These are phyloP conservation scores for Oenanthe javanica DNA, from an alignment of 140 eudicot genomes.

Conservation along the genomic window DNA sequence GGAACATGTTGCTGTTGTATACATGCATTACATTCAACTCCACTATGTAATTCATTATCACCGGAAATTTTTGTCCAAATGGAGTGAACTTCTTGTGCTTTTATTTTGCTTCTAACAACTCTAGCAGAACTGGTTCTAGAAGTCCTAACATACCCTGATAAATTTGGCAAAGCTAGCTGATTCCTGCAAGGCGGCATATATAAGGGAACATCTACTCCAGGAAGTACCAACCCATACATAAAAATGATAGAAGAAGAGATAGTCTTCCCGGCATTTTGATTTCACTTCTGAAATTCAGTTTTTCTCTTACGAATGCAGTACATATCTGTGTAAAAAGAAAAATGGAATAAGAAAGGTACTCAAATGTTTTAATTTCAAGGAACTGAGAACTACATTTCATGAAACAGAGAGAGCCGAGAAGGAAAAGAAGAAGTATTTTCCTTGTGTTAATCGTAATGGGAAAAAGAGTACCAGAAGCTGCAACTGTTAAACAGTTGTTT, in stretches of 20 bases:
- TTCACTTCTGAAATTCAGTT: background rate
- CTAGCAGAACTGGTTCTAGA: too few relatives aligned
- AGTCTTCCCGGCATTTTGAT: background rate
- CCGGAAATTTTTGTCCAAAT: background rate
- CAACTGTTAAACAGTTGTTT: slow-evolving; percentile 2
- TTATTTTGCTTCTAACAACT: background rate
- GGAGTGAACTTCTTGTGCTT: background rate
- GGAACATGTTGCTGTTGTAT: background rate
- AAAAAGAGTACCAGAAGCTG: background rate
- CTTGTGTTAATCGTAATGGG: background rate
- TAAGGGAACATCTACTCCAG: background rate
- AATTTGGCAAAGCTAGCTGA: too few relatives aligned
- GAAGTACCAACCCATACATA: background rate
- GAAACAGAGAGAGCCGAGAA: background rate
- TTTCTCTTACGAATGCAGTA: background rate
- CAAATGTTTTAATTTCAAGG: background rate
- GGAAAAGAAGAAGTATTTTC: background rate
- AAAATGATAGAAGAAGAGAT: background rate
- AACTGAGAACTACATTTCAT: background rate
- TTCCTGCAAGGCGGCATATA: background rate
- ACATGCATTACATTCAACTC: background rate
- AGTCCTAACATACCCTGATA: too few relatives aligned
- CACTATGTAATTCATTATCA: background rate
- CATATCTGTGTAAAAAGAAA: too few relatives aligned
- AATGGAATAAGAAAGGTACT: too few relatives aligned